These are phyloP conservation scores for Orychophragmus violaceus DNA, from an alignment of 345 rosid species.

Conservation along the genomic window DNA sequence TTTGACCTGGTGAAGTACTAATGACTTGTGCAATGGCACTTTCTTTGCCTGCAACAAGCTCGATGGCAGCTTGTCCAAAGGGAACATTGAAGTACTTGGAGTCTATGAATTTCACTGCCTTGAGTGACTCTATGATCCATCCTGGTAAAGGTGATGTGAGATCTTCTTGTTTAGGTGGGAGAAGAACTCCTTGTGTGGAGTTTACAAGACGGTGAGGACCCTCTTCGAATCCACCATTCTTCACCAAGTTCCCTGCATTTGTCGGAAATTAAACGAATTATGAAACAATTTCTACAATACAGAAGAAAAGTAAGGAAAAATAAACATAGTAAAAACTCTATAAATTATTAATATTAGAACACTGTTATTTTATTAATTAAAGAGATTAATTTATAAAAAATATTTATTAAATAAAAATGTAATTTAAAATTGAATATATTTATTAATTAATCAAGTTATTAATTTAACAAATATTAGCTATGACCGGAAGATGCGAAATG, in stretches of 20 bases:
- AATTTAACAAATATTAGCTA: too few relatives aligned
- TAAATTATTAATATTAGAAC: too few relatives aligned
- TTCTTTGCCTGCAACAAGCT: conserved; percentile 89
- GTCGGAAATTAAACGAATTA: background rate
- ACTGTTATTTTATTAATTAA: too few relatives aligned
- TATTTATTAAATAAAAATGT: too few relatives aligned
- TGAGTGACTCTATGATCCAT: conserved; percentile 94
- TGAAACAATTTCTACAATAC: background rate
- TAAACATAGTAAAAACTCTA: too few relatives aligned
- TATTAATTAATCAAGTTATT: too few relatives aligned
- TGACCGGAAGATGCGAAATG: too few relatives aligned
- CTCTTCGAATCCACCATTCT: conserved; percentile 80
- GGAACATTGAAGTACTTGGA: conserved; percentile 76
- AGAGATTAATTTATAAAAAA: too few relatives aligned
- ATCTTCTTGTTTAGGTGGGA: conserved; percentile 88
- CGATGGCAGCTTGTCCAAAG: conserved; percentile 66
- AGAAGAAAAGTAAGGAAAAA: background rate
- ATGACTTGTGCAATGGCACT: conserved; percentile 88
- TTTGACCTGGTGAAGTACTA: conserved; percentile 54
- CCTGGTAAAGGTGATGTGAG: conserved; percentile 85
- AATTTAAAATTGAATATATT: too few relatives aligned
- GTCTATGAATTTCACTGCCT: conserved; percentile 90
- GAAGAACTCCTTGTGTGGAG: conserved; percentile 74
- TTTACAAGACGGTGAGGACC: conserved; percentile 81
- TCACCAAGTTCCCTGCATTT: conserved; percentile 66